Base-by-base conservation (phyloP, 768 basidiomycete genomes). In the Pleurotus pulmonarius region DNA sequence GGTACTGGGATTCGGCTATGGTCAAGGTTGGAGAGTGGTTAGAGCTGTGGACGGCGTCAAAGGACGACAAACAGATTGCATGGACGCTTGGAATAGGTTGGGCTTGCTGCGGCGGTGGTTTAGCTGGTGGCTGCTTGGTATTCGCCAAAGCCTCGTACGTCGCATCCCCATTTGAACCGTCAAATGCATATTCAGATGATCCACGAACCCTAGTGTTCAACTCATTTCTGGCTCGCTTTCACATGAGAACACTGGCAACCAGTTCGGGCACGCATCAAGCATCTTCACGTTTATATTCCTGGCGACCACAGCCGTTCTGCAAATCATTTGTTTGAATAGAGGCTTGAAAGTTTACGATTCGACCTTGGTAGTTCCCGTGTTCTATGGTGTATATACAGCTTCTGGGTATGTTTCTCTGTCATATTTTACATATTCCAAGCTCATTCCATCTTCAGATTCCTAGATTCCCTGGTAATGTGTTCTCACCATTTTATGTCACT, bases 21-120 rank as follows among this genome's bases (percentile, higher is more conserved):
- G 64, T 70, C 24, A 77, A 81, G 74, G 65, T 88, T 37, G 79
- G 77, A 22, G 81, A 85, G 59, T 76, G 77, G 64, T 71, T 94
- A 49, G 92, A 95, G 65, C 62, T 69, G 1, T 89, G 90, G 87
- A 88, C 87, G 6, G 86, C 82, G 25, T 77, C 86, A 11, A 89
- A 87, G 64, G 88, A 88, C 65, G 95, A 98, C 65, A 88, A 83
- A 62, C 86, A 86, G 54, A 76, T 98, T 41, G 88, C 88, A 5
- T 97, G 94, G 92, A 86, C 90, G 24, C 78, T 95, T 45, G 95
- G 94, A 12, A 92, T 98, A 49, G 88, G 87, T 1, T 98, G 95
- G 96, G 90, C 93, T 2, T 94, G 94, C 59, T 86, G 86, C 55
- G 94, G 95, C 34, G 95, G 95, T 11, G 88, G 92, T 37, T 75